Evolutionary conservation across 345 rosid species (phyloP).

Genomic region (Camelina sativa): DNA sequence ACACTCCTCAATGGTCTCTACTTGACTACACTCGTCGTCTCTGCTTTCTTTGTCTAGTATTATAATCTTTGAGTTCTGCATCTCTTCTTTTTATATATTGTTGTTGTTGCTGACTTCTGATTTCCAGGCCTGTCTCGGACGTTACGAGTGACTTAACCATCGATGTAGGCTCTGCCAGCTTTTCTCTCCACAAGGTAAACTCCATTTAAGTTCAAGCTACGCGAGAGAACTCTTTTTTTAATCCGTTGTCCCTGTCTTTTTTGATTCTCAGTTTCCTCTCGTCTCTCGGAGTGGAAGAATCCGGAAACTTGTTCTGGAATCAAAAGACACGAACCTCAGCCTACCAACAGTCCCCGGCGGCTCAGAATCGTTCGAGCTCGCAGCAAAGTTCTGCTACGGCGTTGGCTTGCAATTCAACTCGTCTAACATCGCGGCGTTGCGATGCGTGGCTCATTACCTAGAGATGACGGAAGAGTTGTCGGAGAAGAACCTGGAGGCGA

Average conservation of each 20-base stretch:
- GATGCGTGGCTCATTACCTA: conserved; percentile 83
- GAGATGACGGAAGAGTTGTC: conserved; percentile 92
- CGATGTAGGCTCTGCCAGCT: conserved; percentile 80
- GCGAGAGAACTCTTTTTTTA: too few species aligned
- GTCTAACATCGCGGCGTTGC: conserved; percentile 68
- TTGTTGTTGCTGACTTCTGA: neutral
- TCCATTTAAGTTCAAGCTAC: neutral
- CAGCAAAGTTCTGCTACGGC: conserved; percentile 99
- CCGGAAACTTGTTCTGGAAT: conserved; percentile 66
- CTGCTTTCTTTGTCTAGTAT: neutral
- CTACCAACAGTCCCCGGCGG: conserved; percentile 82
- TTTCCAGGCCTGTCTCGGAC: conserved; percentile 94
- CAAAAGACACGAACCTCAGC: conserved; percentile 70
- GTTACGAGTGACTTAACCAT: conserved; percentile 87
- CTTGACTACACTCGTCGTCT: too few species aligned
- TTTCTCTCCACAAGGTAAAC: conserved; percentile 88
- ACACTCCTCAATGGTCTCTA: conserved; percentile 86
- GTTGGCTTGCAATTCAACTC: conserved; percentile 63
- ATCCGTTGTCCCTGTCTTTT: too few species aligned
- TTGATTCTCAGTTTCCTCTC: conserved; percentile 62
- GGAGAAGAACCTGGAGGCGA: conserved; percentile 75
- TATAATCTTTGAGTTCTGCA: neutral
- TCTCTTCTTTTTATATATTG: neutral
- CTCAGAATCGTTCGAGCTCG: conserved; percentile 85
- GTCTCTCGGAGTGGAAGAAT: conserved; percentile 91